Evolutionary conservation across 192 early-diverging fungal genomes (phyloP).

Genomic region (Entophlyctis luteolus): DNA sequence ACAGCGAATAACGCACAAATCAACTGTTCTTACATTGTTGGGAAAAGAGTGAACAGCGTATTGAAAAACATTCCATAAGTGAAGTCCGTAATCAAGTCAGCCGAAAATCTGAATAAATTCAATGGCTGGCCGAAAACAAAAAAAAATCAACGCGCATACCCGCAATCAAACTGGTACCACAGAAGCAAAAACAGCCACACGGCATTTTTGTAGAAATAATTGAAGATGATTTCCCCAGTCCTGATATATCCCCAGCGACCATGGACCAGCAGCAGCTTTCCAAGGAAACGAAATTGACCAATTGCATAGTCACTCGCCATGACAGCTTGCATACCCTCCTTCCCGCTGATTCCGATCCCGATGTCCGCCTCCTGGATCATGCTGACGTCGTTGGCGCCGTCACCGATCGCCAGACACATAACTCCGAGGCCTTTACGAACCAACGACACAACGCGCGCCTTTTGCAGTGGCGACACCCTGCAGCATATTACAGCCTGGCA

Average conservation of each 20-base stretch:
- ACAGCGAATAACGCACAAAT: background rate
- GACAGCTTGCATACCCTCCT: conserved; percentile 77
- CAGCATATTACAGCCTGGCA: conserved; percentile 85
- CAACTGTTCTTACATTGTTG: conserved; percentile 55
- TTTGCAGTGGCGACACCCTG: conserved; percentile 88
- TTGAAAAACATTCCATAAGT: conserved; percentile 91
- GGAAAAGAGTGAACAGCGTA: conserved; percentile 85
- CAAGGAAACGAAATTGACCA: conserved; percentile 85
- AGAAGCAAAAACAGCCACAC: conserved; percentile 88
- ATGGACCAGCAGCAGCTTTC: conserved; percentile 84
- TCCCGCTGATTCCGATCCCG: conserved; percentile 55
- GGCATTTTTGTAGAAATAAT: conserved; percentile 96
- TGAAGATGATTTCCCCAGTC: conserved; percentile 84
- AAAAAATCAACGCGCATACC: conserved; percentile 43
- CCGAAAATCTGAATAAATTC: conserved; percentile 42
- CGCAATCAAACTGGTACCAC: conserved; percentile 92
- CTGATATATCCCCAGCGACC: conserved; percentile 88
- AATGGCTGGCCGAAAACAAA: background rate
- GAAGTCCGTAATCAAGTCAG: conserved; percentile 55
- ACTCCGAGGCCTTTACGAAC: conserved; percentile 70
- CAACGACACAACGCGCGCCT: conserved; percentile 88
- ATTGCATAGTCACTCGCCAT: conserved; percentile 95
- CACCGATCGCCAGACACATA: conserved; percentile 66
- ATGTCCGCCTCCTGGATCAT: conserved; percentile 70
- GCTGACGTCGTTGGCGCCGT: conserved; percentile 61